A percentile compares a stretch with the other conserved stretches of the same genome.
Evolutionary conservation across 495 filamentous ascomycete species (phyloP).

Genomic region (Penicillium steckii): DNA sequence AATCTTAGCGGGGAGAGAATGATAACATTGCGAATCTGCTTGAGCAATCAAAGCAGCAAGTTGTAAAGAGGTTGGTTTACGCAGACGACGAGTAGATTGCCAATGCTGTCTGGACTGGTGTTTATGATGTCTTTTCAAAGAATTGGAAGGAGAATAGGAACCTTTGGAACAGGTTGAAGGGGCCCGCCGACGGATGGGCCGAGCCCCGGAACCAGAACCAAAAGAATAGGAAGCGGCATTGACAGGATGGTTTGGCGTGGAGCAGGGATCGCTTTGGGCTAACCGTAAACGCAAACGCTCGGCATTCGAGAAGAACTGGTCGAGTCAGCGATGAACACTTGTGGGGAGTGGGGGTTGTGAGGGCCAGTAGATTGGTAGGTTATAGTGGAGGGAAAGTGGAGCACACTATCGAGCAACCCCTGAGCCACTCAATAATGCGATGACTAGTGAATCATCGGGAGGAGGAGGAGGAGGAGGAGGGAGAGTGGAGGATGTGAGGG

Average conservation of each 20-base stretch:
- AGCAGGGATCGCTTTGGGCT: constrained; percentile 29
- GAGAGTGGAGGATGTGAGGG: neutral
- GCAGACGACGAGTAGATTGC: constrained; percentile 22
- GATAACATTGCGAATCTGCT: constrained; percentile 69
- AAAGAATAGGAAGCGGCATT: neutral
- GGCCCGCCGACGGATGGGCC: too few relatives aligned
- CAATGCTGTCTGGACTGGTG: neutral
- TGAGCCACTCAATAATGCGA: neutral
- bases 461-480: neutral
- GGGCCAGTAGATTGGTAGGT: neutral
- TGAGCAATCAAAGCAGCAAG: constrained; percentile 41
- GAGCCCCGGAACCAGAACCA: too few relatives aligned
- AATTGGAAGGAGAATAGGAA: too few relatives aligned
- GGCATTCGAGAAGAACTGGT: constrained; percentile 44
- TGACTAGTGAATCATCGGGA: too few relatives aligned
- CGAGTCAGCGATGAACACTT: constrained; percentile 18
- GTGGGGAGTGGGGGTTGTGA: constrained; percentile 4
- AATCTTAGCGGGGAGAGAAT: constrained; percentile 68
- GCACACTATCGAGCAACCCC: neutral
- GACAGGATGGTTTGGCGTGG: constrained; percentile 15
- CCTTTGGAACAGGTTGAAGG: too few relatives aligned
- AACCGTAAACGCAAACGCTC: constrained; percentile 35
- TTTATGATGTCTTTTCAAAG: neutral
- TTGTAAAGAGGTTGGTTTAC: constrained; percentile 39
- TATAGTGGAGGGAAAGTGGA: neutral